phyloP scores from a whole-genome alignment of 345 rosid genomes.

The Triadica sebifera region DNA sequence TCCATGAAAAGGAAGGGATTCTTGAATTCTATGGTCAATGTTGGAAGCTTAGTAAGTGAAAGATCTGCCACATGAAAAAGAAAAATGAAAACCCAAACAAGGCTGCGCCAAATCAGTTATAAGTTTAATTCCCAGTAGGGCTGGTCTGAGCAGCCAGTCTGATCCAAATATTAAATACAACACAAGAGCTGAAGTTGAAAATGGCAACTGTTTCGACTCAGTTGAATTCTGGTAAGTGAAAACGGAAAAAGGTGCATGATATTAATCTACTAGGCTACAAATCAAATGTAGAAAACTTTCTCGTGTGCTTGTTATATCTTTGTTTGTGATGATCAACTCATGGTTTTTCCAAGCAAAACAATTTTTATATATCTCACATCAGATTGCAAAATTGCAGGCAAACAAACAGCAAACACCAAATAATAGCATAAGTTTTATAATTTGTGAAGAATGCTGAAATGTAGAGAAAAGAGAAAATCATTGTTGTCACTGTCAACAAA shows the following conservation, averaged over 20 bases:
- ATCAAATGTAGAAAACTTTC: background rate
- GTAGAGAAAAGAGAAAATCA: background rate
- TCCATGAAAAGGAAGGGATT: constrained; percentile 86
- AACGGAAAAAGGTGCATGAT: background rate
- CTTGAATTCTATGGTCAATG: constrained; percentile 74
- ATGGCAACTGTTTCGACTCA: background rate
- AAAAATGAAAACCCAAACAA: background rate
- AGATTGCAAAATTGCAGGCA: background rate
- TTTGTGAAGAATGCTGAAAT: background rate
- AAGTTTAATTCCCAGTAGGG: background rate
- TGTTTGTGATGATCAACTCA: background rate
- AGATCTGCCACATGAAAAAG: no score
- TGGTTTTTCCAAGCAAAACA: background rate
- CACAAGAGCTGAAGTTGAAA: background rate
- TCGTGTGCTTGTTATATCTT: background rate
- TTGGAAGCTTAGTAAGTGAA: no score
- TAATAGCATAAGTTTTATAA: background rate
- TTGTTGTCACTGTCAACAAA: no score
- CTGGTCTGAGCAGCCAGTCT: background rate
- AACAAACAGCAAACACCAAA: background rate
- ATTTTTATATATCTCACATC: no score
- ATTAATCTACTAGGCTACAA: background rate
- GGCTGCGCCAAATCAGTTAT: background rate
- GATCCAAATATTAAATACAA: background rate
- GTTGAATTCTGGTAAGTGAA: background rate